These are phyloP conservation scores for Albizia julibrissin DNA, from an alignment of 306 rosid genomes.

Conservation along the genomic window DNA sequence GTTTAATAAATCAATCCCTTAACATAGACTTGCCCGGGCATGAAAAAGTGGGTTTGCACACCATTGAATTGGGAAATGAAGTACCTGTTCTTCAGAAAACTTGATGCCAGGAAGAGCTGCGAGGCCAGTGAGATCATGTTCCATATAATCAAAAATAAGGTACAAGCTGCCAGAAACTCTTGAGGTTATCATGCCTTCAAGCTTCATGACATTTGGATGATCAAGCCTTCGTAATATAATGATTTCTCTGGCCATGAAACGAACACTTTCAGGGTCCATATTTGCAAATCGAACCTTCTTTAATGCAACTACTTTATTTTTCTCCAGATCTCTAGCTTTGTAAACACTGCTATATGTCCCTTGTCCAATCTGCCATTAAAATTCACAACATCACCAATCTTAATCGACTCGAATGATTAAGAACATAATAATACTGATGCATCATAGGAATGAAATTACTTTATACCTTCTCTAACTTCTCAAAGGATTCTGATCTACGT, in stretches of 20 bases:
- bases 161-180: conserved; percentile 81
- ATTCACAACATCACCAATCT: neutral
- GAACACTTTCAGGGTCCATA: conserved; percentile 89
- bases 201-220: conserved; percentile 95
- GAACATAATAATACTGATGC: neutral
- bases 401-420: neutral
- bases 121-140: conserved; percentile 85
- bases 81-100: conserved; percentile 79
- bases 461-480: conserved; percentile 73
- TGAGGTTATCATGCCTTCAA: conserved; percentile 84
- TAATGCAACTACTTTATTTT: conserved; percentile 73
- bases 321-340: conserved; percentile 78
- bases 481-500: conserved; percentile 75
- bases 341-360: conserved; percentile 93
- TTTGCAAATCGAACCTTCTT: conserved; percentile 86
- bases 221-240: conserved; percentile 70
- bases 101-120: conserved; percentile 57
- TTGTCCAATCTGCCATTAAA: conserved; percentile 71
- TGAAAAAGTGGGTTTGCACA: neutral
- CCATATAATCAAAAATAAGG: conserved; percentile 89
- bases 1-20: too few relatives aligned
- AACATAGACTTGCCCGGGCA: neutral
- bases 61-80: neutral
- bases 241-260: conserved; percentile 87
- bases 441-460: neutral